These are phyloP conservation scores for Leishmania mexicana DNA, from an alignment of 208 protist species.

Conservation along the genomic window DNA sequence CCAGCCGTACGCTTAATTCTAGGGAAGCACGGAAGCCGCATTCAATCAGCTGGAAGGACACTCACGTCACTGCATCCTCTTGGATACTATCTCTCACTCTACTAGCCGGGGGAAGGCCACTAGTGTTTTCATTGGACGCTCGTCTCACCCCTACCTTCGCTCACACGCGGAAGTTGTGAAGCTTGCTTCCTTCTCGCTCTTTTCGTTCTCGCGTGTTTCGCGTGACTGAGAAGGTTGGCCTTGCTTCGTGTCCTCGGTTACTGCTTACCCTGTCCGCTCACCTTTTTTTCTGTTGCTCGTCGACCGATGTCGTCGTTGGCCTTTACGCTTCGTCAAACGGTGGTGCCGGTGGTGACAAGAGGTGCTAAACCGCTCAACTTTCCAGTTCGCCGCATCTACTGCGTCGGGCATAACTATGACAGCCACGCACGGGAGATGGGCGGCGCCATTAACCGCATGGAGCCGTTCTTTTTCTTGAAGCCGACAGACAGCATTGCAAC, in stretches of 20 bases:
- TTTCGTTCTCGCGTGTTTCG: neutral
- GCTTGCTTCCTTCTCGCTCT: neutral
- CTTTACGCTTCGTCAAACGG: conserved; percentile 33
- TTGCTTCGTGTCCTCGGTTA: neutral
- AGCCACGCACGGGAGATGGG: conserved; percentile 83
- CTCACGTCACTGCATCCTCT: neutral
- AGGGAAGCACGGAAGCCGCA: neutral
- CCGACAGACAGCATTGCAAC: conserved; percentile 61
- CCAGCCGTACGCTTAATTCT: neutral
- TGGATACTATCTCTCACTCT: neutral
- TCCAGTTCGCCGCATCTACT: conserved; percentile 78
- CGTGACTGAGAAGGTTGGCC: neutral
- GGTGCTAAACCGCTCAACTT: conserved; percentile 31
- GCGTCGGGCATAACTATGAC: conserved; percentile 78
- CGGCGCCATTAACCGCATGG: conserved; percentile 33
- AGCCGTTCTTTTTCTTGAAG: conserved; percentile 87
- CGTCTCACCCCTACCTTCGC: neutral
- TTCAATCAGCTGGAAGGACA: neutral
- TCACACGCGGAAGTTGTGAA: neutral
- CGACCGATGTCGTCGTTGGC: conserved; percentile 19
- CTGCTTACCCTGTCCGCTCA: neutral
- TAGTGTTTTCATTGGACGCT: neutral
- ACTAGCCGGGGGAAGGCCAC: neutral
- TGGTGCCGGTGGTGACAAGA: conserved; percentile 61
- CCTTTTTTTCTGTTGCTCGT: neutral